phyloP scores from a whole-genome alignment of 805 yeast species.

The Yamadazyma olivae region DNA sequence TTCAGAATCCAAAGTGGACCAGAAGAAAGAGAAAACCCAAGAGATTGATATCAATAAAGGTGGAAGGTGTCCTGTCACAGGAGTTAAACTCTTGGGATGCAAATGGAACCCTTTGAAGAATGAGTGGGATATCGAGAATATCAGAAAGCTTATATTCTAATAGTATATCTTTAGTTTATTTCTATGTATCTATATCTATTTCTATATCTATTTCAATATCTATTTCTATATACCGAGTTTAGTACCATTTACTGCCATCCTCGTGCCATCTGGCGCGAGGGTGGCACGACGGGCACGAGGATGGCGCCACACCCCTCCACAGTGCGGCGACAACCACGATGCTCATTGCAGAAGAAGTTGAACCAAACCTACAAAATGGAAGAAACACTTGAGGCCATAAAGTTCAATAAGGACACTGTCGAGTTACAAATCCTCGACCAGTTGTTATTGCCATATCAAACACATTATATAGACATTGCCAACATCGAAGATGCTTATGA shows the following conservation, averaged over 20 bases:
- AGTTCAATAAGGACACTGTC: conserved; percentile 46
- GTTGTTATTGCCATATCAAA: conserved; percentile 73
- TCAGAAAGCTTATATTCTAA: conserved; percentile 69
- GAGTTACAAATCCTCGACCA: conserved; percentile 74
- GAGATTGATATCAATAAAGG: conserved; percentile 40
- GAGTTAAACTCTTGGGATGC: conserved; percentile 69
- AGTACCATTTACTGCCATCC: no score
- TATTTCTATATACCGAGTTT: no score
- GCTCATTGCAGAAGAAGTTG: no score
- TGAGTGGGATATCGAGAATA: conserved; percentile 71
- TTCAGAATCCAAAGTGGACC: conserved; percentile 13
- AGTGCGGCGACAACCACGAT: no score
- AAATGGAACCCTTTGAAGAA: conserved; percentile 53
- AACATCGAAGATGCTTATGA: conserved; percentile 72
- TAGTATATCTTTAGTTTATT: not conserved
- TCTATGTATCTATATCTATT: not conserved
- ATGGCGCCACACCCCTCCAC: no score
- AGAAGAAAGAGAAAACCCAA: conserved; percentile 7
- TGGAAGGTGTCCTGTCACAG: conserved; percentile 84
- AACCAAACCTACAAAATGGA: no score
- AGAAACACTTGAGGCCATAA: conserved; percentile 56
- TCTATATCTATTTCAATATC: not conserved
- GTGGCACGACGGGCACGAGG: no score
- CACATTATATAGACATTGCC: conserved; percentile 60
- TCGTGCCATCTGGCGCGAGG: no score